Base-by-base conservation (phyloP, 1,139 yeast species). In the Candida labiduridarum region DNA sequence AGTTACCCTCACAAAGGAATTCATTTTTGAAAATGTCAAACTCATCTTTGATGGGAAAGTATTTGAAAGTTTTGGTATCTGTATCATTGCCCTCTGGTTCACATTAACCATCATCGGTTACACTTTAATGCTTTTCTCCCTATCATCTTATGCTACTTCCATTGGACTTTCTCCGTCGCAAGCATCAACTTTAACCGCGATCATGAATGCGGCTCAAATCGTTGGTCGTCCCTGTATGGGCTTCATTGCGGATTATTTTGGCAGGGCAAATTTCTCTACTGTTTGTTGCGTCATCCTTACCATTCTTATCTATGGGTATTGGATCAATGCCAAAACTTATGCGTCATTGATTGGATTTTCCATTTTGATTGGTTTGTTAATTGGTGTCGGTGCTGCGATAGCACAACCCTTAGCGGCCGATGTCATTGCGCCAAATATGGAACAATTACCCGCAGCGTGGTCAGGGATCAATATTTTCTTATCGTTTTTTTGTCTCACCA, bases 151-250 rank as follows among this genome's bases (percentile, higher is more conserved):
- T 61, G 86, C 86, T 15, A 72, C 81, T 1, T 73, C 85, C 25
- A 72, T 83, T 33, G 91, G 91, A 0, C 65, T 86, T 39, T 59
- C 81, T 6, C 65, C 75, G 29, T 62, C 72, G 16, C 85, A 86
- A 56, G 89, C 85, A 5, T 77, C 90, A 4, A 67, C 72, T 18
- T 66, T 85, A 29, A 83, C 89, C 3, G 85, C 90, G 0, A 63
- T 84, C 7, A 68, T 86, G 58, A 84, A 83, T 61, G 83, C 81
- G 4, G 85, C 85, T 1, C 91, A 86, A 63, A 67, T 76, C 2
- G 55, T 87, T 12, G 94, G 94, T 0, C 73, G 94, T 56, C 92
- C 92, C 1, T 36, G 68, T 1, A 71, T 85, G 63, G 94, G 95
- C 0, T 52, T 71, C 4, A 38, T 77, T 6, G 84, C 85, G 29